Evolutionary conservation across 2,329 filamentous ascomycete genomes (phyloP).

Genomic region (Geosmithia putterillii): DNA sequence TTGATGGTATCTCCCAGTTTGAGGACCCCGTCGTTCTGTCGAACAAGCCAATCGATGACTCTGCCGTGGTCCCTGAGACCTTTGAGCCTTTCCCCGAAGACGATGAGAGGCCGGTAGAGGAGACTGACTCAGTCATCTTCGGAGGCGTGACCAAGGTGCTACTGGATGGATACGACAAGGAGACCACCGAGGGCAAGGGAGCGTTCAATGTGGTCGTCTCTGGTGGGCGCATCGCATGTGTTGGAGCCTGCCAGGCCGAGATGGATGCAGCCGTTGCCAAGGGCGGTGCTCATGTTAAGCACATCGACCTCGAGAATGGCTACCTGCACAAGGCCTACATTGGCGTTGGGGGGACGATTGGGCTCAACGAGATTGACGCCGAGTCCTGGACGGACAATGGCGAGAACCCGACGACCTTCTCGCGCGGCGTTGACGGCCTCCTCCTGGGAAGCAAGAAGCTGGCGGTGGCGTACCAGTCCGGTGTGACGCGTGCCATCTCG

Average conservation of each 20-base stretch:
- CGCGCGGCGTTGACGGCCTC: slow-evolving; percentile 45
- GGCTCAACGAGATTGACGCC: slow-evolving; percentile 49
- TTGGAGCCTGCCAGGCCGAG: slow-evolving; percentile 38
- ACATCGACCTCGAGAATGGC: slow-evolving; percentile 42
- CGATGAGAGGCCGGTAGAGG: slow-evolving; percentile 24
- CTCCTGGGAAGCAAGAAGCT: slow-evolving; percentile 44
- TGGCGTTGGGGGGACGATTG: slow-evolving; percentile 46
- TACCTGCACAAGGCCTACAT: slow-evolving; percentile 49
- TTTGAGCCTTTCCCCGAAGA: slow-evolving; percentile 18
- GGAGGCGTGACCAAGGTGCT: slow-evolving; percentile 41
- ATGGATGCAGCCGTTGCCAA: slow-evolving; percentile 20
- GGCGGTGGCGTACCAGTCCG: slow-evolving; percentile 36
- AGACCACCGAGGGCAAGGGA: slow-evolving; percentile 17
- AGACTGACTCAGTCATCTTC: slow-evolving; percentile 33
- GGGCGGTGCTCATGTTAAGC: slow-evolving; percentile 17
- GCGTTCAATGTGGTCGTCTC: slow-evolving; percentile 37
- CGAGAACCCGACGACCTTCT: slow-evolving; percentile 32
- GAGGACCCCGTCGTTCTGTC: slow-evolving; percentile 39
- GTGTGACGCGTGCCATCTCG: slow-evolving; percentile 46
- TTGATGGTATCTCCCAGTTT: slow-evolving; percentile 47
- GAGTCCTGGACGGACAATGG: slow-evolving; percentile 44
- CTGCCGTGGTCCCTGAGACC: slow-evolving; percentile 24
- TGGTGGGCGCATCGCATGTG: slow-evolving; percentile 41
- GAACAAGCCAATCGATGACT: slow-evolving; percentile 31
- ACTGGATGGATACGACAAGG: slow-evolving; percentile 27